Conservation (phyloP, 345 rosid species). For the Aethionema arabicum region DNA sequence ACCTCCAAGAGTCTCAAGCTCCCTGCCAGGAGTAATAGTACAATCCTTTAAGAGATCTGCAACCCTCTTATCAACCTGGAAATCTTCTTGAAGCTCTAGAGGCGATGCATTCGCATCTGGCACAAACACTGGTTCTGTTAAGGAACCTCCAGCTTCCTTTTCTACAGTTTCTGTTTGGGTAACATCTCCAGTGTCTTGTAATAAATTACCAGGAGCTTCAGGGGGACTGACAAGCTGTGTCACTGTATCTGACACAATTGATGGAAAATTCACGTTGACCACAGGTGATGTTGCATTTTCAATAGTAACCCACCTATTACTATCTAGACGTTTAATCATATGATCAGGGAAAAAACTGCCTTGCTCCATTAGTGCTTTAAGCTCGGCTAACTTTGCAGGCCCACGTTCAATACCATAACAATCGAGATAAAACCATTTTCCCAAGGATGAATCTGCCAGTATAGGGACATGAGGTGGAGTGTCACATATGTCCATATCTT, state of each 20-base stretch:
- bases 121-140: slow-evolving; percentile 9
- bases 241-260: slow-evolving; percentile 66
- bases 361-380: slow-evolving; percentile 74
- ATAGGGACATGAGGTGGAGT: slow-evolving; percentile 84
- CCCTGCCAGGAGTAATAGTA: slow-evolving; percentile 65
- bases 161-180: slow-evolving; percentile 38
- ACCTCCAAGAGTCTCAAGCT: slow-evolving; percentile 87
- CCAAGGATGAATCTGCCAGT: slow-evolving; percentile 55
- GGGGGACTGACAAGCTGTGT: slow-evolving; percentile 87
- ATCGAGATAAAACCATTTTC: slow-evolving; percentile 98
- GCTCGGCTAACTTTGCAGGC: slow-evolving; percentile 78
- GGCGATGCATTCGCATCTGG: slow-evolving; percentile 33
- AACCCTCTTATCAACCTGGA: slow-evolving; percentile 70
- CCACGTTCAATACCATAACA: slow-evolving; percentile 76
- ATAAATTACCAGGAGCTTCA: slow-evolving; percentile 40
- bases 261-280: slow-evolving; percentile 41
- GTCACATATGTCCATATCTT: slow-evolving; percentile 60
- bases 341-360: slow-evolving; percentile 86
- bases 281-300: slow-evolving; percentile 95
- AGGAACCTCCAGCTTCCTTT: slow-evolving; percentile 37
- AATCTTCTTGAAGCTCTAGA: slow-evolving; percentile 49
- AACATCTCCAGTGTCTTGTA: slow-evolving; percentile 50
- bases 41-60: slow-evolving; percentile 70
- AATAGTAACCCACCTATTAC: slow-evolving; percentile 91
- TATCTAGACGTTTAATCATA: slow-evolving; percentile 80